phyloP scores from a whole-genome alignment of 148 eudicot species.

The Vaccinium darrowii region DNA sequence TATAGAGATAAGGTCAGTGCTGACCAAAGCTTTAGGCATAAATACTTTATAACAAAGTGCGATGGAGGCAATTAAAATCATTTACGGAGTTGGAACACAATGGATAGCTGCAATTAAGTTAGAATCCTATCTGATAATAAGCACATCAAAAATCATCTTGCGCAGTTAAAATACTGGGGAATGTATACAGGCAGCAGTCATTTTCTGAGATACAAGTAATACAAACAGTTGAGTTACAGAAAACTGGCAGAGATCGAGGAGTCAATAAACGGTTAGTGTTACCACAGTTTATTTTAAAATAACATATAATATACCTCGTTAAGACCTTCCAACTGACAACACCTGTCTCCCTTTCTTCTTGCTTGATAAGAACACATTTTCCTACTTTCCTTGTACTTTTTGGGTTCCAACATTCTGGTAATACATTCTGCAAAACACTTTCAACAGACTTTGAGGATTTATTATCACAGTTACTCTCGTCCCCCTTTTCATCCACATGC shows the following conservation, averaged over 20 bases:
- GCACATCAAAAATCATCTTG: background rate
- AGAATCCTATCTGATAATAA: background rate
- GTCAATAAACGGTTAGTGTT: background rate
- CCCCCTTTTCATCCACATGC: constrained; percentile 35
- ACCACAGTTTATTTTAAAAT: background rate
- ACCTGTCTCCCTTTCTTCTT: constrained; percentile 64
- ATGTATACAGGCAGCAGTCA: background rate
- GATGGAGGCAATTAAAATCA: background rate
- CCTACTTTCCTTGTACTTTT: constrained; percentile 30
- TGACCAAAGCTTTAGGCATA: background rate
- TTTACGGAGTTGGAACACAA: background rate
- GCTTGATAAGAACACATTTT: constrained; percentile 55
- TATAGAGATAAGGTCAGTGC: background rate
- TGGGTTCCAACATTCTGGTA: constrained; percentile 23
- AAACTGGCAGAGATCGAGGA: background rate
- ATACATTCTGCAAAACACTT: constrained; percentile 14
- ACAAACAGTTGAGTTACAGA: background rate
- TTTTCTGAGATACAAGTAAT: background rate
- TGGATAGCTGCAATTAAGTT: background rate
- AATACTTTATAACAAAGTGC: too few species aligned
- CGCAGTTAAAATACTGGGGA: background rate
- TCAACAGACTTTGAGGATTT: constrained; percentile 22
- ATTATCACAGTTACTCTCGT: constrained; percentile 8
- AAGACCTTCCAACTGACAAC: constrained; percentile 57
- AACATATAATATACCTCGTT: constrained; percentile 30